Evolutionary conservation across 805 yeast genomes (phyloP).

Genomic region (Candida schatavii): DNA sequence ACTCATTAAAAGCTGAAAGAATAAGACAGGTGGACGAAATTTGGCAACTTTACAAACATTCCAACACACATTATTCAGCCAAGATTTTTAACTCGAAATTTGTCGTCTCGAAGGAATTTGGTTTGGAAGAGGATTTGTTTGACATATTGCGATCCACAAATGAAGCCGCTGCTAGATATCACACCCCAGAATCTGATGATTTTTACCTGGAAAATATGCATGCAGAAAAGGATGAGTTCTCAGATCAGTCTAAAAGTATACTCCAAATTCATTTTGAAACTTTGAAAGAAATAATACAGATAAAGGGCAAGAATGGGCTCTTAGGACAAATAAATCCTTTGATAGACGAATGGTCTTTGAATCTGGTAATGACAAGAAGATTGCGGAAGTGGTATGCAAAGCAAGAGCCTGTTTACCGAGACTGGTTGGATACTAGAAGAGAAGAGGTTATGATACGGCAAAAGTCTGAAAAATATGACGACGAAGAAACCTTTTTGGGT

Average conservation of each 20-base stretch:
- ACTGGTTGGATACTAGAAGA: constrained; percentile 21
- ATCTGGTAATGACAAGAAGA: constrained; percentile 23
- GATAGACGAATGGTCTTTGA: constrained; percentile 36
- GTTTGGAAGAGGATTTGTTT: constrained; percentile 17
- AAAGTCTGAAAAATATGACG: constrained; percentile 23
- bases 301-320: constrained; percentile 24
- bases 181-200: neutral
- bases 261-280: constrained; percentile 16
- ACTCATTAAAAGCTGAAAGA: constrained; percentile 25
- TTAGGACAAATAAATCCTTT: constrained; percentile 29
- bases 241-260: constrained; percentile 10
- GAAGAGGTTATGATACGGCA: constrained; percentile 21
- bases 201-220: constrained; percentile 8
- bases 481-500: constrained; percentile 31
- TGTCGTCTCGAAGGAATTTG: constrained; percentile 21
- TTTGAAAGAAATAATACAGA: constrained; percentile 24
- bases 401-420: constrained; percentile 18
- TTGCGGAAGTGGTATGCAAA: constrained; percentile 21
- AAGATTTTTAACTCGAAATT: constrained; percentile 23
- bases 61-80: constrained; percentile 21
- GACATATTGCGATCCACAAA: constrained; percentile 18
- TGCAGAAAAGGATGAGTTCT: constrained; percentile 15
- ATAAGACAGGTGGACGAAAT: constrained; percentile 24
- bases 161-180: constrained; percentile 10
- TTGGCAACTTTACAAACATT: constrained; percentile 32